Conservation (phyloP, 2,329 filamentous ascomycete species). For the Epichloe elymi region DNA sequence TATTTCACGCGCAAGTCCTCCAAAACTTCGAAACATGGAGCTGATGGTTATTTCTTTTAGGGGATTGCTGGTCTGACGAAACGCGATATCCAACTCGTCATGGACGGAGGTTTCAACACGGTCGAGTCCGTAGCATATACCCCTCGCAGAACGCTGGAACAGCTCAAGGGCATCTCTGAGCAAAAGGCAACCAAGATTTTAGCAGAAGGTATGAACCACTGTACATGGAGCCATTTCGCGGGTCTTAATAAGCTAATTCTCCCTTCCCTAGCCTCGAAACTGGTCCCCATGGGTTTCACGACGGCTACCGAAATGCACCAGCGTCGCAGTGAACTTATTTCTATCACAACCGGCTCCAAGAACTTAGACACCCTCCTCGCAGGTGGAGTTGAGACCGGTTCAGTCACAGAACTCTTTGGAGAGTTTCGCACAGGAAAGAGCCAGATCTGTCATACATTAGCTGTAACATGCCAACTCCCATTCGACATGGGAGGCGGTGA, state of each 20-base stretch:
- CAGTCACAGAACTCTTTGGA: constrained; percentile 94
- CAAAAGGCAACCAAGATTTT: constrained; percentile 90
- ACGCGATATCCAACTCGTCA: constrained; percentile 82
- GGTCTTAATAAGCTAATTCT: constrained; percentile 6
- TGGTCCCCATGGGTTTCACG: constrained; percentile 97
- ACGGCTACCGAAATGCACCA: constrained; percentile 99
- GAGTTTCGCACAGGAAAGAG: constrained; percentile 98
- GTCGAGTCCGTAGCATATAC: constrained; percentile 94
- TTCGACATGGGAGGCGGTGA: constrained; percentile 99
- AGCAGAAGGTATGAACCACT: constrained; percentile 55
- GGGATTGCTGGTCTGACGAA: constrained; percentile 83
- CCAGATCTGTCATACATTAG: constrained; percentile 96
- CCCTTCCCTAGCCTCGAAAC: constrained; percentile 60
- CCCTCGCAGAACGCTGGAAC: constrained; percentile 69
- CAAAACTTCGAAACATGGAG: neutral
- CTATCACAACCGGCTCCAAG: constrained; percentile 95
- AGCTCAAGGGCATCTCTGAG: constrained; percentile 96
- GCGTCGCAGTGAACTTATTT: constrained; percentile 90
- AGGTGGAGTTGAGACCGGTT: constrained; percentile 91
- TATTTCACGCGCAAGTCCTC: constrained; percentile 23
- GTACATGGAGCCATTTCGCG: neutral
- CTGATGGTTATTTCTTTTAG: constrained; percentile 28
- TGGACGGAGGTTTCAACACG: constrained; percentile 88
- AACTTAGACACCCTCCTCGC: constrained; percentile 90
- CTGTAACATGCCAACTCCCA: constrained; percentile 91